phyloP scores from a whole-genome alignment of 345 rosid species.

The Xanthoceras sorbifolium region DNA sequence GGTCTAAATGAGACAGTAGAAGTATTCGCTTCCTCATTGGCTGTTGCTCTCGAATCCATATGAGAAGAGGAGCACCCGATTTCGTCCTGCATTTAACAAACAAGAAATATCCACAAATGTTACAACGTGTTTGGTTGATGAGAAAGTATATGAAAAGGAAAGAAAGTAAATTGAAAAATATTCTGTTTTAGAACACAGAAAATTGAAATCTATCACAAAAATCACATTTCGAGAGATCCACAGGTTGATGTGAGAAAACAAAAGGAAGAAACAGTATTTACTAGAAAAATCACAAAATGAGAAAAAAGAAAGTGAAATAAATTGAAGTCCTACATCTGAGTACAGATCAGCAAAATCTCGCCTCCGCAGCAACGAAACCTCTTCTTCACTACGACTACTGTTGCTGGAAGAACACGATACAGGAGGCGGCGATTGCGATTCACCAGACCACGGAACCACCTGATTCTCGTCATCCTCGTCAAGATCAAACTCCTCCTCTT shows the following conservation, averaged over 20 bases:
- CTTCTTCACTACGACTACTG: conserved; percentile 41
- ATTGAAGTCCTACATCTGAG: conserved; percentile 50
- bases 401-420: conserved; percentile 44
- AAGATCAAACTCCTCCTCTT: conserved; percentile 19
- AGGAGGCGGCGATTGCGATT: conserved; percentile 36
- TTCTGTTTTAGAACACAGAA: background rate
- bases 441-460: conserved; percentile 73
- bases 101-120: background rate
- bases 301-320: background rate
- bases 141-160: conserved; percentile 11
- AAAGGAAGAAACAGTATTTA: background rate
- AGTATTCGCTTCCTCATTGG: conserved; percentile 26
- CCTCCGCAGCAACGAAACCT: conserved; percentile 37
- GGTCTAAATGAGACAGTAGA: conserved; percentile 26
- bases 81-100: conserved; percentile 47
- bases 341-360: conserved; percentile 32
- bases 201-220: background rate
- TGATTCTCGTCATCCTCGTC: conserved; percentile 71
- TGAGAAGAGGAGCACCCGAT: conserved; percentile 51
- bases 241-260: background rate
- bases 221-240: background rate
- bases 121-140: conserved; percentile 1
- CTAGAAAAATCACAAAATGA: background rate
- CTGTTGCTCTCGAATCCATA: conserved; percentile 3
- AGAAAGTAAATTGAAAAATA: background rate